Conservation (phyloP, 2,329 filamentous ascomycete species). For the Berkeleyomyces basicola region DNA sequence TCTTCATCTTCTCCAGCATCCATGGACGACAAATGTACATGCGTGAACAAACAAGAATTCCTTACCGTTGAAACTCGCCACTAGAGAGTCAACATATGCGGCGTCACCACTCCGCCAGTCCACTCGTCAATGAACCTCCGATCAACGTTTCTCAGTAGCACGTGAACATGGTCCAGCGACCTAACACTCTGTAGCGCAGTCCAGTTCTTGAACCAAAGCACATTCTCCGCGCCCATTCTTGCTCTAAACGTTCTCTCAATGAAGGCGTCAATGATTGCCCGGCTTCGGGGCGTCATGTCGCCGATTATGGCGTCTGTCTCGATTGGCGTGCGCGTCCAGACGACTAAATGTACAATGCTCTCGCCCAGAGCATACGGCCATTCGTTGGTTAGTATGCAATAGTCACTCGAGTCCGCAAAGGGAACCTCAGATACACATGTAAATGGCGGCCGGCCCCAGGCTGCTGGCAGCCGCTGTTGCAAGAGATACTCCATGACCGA, state of each 20-base stretch:
- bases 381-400: slow-evolving; percentile 67
- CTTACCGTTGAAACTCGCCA: too few species aligned
- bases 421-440: slow-evolving; percentile 31
- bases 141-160: slow-evolving; percentile 43
- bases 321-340: slow-evolving; percentile 78
- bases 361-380: slow-evolving; percentile 73
- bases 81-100: slow-evolving; percentile 4
- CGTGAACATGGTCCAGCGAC: slow-evolving; percentile 77
- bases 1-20: not conserved
- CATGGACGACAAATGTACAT: not conserved
- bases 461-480: slow-evolving; percentile 46
- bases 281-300: slow-evolving; percentile 53
- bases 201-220: slow-evolving; percentile 94
- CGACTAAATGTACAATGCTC: slow-evolving; percentile 63
- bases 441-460: slow-evolving; percentile 49
- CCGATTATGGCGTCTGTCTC: slow-evolving; percentile 53
- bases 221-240: slow-evolving; percentile 34
- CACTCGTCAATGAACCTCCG: slow-evolving; percentile 36
- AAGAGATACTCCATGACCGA: slow-evolving; percentile 68
- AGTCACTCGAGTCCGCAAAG: slow-evolving; percentile 39
- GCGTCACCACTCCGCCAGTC: slow-evolving; percentile 21
- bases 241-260: slow-evolving; percentile 52
- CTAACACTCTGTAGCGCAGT: slow-evolving; percentile 73
- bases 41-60: not conserved
- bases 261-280: slow-evolving; percentile 48